Percentiles rank a stretch among this genome's conserved stretches.
phyloP scores from a whole-genome alignment of 163 green algal species.

The Scenedesmus sp. region DNA sequence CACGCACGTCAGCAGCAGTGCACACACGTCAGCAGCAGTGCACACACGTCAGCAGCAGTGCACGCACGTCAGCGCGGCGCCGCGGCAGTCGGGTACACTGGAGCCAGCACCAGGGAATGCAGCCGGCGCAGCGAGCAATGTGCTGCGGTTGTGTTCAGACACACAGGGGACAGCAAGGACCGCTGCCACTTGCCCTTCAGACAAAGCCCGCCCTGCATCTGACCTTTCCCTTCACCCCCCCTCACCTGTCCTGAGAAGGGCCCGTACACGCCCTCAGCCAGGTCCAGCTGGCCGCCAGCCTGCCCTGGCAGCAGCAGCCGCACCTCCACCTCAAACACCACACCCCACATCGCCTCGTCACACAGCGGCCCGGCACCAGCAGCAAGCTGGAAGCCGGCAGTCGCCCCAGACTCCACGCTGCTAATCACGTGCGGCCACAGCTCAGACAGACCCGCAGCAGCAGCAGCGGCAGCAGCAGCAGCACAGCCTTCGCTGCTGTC shows the following conservation, averaged over 20 bases:
- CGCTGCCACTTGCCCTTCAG: too few species aligned
- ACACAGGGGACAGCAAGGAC: background rate
- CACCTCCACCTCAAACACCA: slow-evolving; percentile 91
- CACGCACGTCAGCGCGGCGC: background rate
- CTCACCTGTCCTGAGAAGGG: slow-evolving; percentile 90
- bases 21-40: background rate
- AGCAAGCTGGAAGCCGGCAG: slow-evolving; percentile 93
- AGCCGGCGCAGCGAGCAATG: background rate
- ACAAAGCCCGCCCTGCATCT: too few species aligned
- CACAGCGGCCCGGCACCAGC: slow-evolving; percentile 91
- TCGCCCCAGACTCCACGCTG: slow-evolving; percentile 66
- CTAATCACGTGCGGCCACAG: slow-evolving; percentile 57
- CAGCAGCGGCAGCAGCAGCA: background rate
- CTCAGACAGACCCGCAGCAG: slow-evolving; percentile 13
- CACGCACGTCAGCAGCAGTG: background rate
- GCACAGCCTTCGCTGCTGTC: slow-evolving; percentile 11
- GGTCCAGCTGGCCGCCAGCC: slow-evolving; percentile 41
- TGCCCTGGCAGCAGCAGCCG: slow-evolving; percentile 58
- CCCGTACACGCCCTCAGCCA: slow-evolving; percentile 91
- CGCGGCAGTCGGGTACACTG: background rate
- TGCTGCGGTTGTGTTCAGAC: background rate
- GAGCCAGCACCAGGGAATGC: too few species aligned
- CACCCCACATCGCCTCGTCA: slow-evolving; percentile 96
- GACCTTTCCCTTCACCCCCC: too few species aligned
- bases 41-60: background rate